A percentile compares a stretch with the other conserved stretches of the same genome.
Conservation (phyloP, 371 early-diverging fungal genomes). For the Funneliformis caledonium region DNA sequence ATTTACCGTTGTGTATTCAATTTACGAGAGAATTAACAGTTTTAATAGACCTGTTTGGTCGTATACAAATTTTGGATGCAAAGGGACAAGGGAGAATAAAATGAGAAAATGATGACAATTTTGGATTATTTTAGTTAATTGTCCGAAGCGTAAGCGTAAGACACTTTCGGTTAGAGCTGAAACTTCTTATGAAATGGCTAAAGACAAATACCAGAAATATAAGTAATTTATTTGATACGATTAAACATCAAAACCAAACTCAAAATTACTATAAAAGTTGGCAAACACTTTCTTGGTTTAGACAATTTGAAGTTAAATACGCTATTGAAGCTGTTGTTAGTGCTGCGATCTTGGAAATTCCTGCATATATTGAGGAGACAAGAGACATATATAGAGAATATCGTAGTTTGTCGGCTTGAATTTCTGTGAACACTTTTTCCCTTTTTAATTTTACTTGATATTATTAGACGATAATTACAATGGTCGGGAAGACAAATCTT, state of each 20-base stretch:
- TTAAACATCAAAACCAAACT: slow-evolving; percentile 70
- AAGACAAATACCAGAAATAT: slow-evolving; percentile 46
- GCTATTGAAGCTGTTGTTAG: slow-evolving; percentile 72
- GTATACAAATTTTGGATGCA: slow-evolving; percentile 40
- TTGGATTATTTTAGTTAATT: slow-evolving; percentile 30
- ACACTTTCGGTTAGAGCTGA: no score
- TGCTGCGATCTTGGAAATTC: slow-evolving; percentile 62
- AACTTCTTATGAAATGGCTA: background rate
- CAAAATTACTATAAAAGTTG: slow-evolving; percentile 59
- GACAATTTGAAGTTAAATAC: slow-evolving; percentile 69
- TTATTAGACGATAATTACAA: slow-evolving; percentile 68
- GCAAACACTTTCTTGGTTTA: slow-evolving; percentile 61
- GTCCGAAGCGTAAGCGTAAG: no score
- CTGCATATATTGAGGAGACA: slow-evolving; percentile 68
- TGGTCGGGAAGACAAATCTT: slow-evolving; percentile 81
- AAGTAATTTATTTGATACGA: slow-evolving; percentile 58
- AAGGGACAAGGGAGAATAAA: slow-evolving; percentile 43
- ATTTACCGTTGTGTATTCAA: slow-evolving; percentile 80
- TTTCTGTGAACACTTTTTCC: slow-evolving; percentile 64
- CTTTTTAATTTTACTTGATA: background rate
- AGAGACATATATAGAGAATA: slow-evolving; percentile 62
- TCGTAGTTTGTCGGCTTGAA: slow-evolving; percentile 84
- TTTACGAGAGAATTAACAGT: slow-evolving; percentile 67
- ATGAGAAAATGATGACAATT: slow-evolving; percentile 46
- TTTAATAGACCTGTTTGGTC: slow-evolving; percentile 59